Base-by-base conservation (phyloP, 306 rosid genomes). In the Prunus kanzakura region DNA sequence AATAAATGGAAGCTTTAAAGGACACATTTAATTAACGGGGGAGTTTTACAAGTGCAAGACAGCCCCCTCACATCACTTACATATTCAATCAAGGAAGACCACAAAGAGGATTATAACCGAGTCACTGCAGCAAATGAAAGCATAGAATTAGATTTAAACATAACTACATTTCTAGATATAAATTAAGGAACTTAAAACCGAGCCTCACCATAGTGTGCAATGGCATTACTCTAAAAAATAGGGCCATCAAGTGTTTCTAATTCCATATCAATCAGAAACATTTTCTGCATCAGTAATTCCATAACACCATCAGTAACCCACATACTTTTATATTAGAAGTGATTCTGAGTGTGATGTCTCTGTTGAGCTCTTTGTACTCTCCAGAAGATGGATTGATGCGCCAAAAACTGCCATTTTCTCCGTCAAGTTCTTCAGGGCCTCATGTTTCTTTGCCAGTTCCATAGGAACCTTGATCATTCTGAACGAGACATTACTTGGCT, bases 381-480 rank as follows among this genome's bases (percentile, higher is more conserved):
- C 87, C 57, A 71, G 84, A 65, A 76, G 73, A 70, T 72, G 80
- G 16, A 71, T 45, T 18, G 86, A 76, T 80, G 76, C 55, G 64
- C 84, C 82, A 77, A 90, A 91, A 71, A 56, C 32, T 71, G 87
- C 87, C 91, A 94, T 90, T 86, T 87, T 91, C 86, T 89, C 74
- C 1, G 89, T 78, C 90, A 90, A 79, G 69, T 58, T 89, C 69
- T 88, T 83, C 38, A 92, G 85, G 43, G 91, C 88, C 29, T 90
- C 91, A 0, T 85, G 86, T 81, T 78, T 90, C 73, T 86, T 90
- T 41, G 97, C 93, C 69, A 94, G 82, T 76, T 89, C 96, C 97
- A 94, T 89, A 71, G 92, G 92, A 69, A 90, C 96, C 82, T 87
- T 87, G 79, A 94, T 92, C 84, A 95, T 90, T 80, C 72, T 94